Base-by-base conservation (phyloP, 352 stramenopile species). In the Globisporangium heterothallicum region DNA sequence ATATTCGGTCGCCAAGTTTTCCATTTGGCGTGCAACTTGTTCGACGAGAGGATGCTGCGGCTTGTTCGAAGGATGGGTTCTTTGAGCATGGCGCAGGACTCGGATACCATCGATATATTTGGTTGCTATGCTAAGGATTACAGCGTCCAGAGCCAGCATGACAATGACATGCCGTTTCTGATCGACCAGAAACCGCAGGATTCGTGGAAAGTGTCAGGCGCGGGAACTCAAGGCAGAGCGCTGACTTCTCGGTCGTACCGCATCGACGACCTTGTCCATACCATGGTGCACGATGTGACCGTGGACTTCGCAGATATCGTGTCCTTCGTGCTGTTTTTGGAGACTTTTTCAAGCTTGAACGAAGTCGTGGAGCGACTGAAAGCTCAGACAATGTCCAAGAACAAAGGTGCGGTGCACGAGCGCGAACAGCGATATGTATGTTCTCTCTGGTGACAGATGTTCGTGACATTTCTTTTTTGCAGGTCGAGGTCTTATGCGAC, bases 321-420 rank as follows among this genome's bases (percentile, higher is more conserved):
- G 35, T 61, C 78, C 2, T 92, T 92, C 41, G 66, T 84, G 21
- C 49, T 92, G 41, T 89, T 88, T 45, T 32, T 89, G 18, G 78
- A 88, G 26, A 78, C 58, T 18, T 89, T 89, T 49, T 74, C 78
- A 42, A 84, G 61, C 44, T 30, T 89, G 21, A 77, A 83, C 22
- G 67, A 83, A 57, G 63, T 92, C 34, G 45, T 86, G 22, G 68
- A 80, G 46, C 65, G 67, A 8, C 43, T 89, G n/a, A 75, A 60
- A 24, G 61, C 73, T 19, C 63, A 74, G 35, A 56, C 78, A 22
- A 71, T 70, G 42, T 73, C 70, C 38, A 61, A 61, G 6, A 61
- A 64, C 7, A 67, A 79, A 68, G 66, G 78, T 89, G 58, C 34
- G 64, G 10, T 44, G 32, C 36, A 19, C 4, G 13, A 42, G 42